phyloP scores from a whole-genome alignment of 345 rosid genomes.

The Boechera divaricarpa region DNA sequence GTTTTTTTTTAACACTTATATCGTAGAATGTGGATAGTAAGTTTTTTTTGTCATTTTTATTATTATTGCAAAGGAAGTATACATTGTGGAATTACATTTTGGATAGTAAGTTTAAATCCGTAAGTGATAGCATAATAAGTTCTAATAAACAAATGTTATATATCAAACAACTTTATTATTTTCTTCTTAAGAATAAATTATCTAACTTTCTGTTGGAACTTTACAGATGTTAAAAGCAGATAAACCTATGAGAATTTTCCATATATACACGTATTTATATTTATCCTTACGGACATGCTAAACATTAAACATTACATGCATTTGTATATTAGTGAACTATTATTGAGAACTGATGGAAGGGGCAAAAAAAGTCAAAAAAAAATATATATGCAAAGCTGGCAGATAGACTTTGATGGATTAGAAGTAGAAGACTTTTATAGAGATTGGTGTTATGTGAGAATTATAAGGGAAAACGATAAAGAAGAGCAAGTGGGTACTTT shows the following conservation, averaged over 20 bases:
- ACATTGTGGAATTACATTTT: not conserved
- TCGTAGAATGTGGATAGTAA: not conserved
- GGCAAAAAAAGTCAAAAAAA: constrained; percentile 26
- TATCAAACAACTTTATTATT: not conserved
- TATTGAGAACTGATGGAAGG: constrained; percentile 7
- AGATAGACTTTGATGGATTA: constrained; percentile 41
- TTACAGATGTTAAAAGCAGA: constrained; percentile 31
- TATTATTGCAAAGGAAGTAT: no score
- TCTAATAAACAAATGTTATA: not conserved
- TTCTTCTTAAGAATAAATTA: not conserved
- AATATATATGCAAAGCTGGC: constrained; percentile 35
- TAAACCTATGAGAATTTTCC: constrained; percentile 12
- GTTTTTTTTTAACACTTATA: not conserved
- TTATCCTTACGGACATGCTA: constrained; percentile 17
- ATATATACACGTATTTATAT: not conserved
- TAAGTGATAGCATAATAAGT: not conserved
- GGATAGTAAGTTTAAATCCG: not conserved
- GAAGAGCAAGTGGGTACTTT: constrained; percentile 40
- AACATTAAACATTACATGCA: not conserved
- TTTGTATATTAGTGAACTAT: constrained; percentile 1
- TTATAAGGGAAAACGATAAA: constrained; percentile 5
- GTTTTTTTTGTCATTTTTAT: no score
- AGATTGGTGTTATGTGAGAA: constrained; percentile 40
- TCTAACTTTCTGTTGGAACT: constrained; percentile 3
- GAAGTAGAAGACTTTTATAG: constrained; percentile 42